Evolutionary conservation across 2,329 filamentous ascomycete genomes (phyloP).

Genomic region (Triangularia setosa): DNA sequence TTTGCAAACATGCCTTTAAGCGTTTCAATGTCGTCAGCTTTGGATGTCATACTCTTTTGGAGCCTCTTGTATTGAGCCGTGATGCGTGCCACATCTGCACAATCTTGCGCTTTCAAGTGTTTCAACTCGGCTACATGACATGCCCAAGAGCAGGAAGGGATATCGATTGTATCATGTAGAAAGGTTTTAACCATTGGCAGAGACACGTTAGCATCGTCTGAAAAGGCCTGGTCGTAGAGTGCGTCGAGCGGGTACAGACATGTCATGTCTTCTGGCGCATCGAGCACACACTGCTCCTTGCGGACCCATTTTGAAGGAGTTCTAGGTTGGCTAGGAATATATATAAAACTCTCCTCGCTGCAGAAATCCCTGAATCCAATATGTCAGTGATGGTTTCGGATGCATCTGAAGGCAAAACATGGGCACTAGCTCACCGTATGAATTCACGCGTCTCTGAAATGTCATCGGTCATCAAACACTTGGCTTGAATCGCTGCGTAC

Average conservation of each 20-base stretch:
- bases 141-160: not conserved
- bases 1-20: not conserved
- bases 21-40: not conserved
- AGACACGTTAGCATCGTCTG: not conserved
- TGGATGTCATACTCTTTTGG: not conserved
- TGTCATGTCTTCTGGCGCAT: not conserved
- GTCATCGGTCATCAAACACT: not conserved
- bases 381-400: not conserved
- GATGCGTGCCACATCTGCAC: not conserved
- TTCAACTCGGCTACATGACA: not conserved
- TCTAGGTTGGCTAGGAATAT: not conserved
- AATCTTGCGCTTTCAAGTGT: not conserved
- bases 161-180: constrained; percentile 1
- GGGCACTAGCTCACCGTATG: not conserved
- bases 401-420: not conserved
- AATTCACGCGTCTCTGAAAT: not conserved
- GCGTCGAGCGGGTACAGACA: not conserved
- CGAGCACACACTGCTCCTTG: constrained; percentile 1
- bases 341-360: not conserved
- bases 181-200: constrained; percentile 3
- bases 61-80: constrained; percentile 1
- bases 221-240: not conserved
- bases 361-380: not conserved
- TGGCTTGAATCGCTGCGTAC: constrained; percentile 5
- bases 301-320: not conserved